Base-by-base conservation (phyloP, 2,329 filamentous ascomycete genomes). In the Coniochaeta sp. region DNA sequence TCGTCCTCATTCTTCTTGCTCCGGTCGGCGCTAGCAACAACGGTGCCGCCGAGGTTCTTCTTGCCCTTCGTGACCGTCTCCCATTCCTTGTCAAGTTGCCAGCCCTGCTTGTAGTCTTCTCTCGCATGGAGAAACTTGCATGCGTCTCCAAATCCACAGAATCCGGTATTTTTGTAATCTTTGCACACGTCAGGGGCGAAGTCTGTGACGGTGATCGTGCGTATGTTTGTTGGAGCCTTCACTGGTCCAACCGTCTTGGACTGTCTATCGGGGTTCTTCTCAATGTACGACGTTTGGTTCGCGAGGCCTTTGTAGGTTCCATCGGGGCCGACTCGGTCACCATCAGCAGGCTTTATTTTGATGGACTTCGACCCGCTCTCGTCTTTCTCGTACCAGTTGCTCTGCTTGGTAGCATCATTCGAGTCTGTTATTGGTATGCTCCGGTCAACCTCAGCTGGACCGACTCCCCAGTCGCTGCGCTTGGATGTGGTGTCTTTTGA, bases 71-170 rank as follows among this genome's bases (percentile, higher is more conserved):
- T 90, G 2, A 88, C 86, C 38, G 85, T 88, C 71, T 99, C 95
- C 95, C 95, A 99, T 57, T 98, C 93, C 58, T 84, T 83, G 73
- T 99, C 95, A 5, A 99, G 81, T 72, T 98, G 91, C 95, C 95
- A 99, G 2, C 95, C 95, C 71, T 93, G 89, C 67, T 93, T 91
- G 70, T 91, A 89, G 72, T 91, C 89, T 68, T 90, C 88, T 61
- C 90, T 79, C 6, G 85, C 85, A 69, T 95, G 90, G 0, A 91
- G 70, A 70, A 87, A 95, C 69, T 92, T 96, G 78, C 93, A 96
- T 63, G 81, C 87, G 17, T 19, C 22, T 84, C 61, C 70, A 38
- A 75, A 75, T 0, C 73, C 84, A 31, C 47, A 89, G 69, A 86
- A 87, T 0, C 84, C 87, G 24, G 77, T 90, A 64, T 68, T 64